Evolutionary conservation across 139 green algal species (phyloP).

Genomic region (Chlamydomonas incerta): DNA sequence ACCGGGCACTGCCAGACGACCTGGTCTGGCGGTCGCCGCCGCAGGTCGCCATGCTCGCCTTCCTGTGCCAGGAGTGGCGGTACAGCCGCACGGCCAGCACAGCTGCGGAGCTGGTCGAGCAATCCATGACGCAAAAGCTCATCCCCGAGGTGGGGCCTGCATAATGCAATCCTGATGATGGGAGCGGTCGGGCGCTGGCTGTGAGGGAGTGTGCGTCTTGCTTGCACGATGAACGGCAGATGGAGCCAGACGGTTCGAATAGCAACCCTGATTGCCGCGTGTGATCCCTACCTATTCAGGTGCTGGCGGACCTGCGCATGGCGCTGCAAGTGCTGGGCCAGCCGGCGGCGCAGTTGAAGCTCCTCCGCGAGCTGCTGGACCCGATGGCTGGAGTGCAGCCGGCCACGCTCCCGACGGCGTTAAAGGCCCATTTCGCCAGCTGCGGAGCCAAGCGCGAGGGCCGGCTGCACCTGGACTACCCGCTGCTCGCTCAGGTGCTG

Average conservation of each 20-base stretch:
- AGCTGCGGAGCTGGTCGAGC: slow-evolving; percentile 8
- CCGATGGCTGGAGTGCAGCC: slow-evolving; percentile 4
- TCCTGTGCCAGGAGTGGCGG: no score
- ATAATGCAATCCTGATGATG: no score
- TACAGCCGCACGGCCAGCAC: slow-evolving; percentile 19
- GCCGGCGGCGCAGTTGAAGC: not conserved
- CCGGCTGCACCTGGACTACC: slow-evolving; percentile 23
- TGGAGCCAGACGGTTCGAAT: not conserved
- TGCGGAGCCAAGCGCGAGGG: not conserved
- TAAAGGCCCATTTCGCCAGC: slow-evolving; percentile 3
- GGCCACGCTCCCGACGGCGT: not conserved
- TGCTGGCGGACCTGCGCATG: slow-evolving; percentile 20
- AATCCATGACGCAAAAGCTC: no score
- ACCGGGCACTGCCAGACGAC: slow-evolving; percentile 15
- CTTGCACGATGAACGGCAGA: not conserved
- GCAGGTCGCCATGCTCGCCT: no score
- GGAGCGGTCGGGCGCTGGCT: slow-evolving; percentile 3
- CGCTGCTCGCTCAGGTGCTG: not conserved
- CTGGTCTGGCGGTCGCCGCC: no score
- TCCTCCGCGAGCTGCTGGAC: not conserved
- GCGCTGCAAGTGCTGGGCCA: slow-evolving; percentile 21
- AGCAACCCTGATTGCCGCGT: not conserved
- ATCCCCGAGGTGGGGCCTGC: no score
- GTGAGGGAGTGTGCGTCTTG: not conserved
- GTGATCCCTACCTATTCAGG: no score